These are phyloP conservation scores for Coemansia sp. DNA, from an alignment of 192 early-diverging fungal species.

Conservation along the genomic window DNA sequence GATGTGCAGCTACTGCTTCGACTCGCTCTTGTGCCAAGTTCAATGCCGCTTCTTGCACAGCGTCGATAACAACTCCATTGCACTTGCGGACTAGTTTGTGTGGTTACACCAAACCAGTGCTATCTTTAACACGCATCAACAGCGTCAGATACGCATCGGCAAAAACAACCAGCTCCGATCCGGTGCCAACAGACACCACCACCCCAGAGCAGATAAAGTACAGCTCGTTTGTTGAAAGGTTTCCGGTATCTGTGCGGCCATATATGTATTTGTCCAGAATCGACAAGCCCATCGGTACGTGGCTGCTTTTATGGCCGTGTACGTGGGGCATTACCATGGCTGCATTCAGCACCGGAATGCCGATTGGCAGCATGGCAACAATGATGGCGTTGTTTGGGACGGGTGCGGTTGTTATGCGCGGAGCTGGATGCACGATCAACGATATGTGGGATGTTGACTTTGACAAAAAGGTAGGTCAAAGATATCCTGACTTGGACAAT, in stretches of 20 bases:
- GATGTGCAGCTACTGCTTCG: neutral
- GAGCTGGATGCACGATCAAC: constrained; percentile 96
- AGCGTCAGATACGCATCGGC: neutral
- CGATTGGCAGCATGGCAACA: constrained; percentile 55
- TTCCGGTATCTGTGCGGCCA: constrained; percentile 62
- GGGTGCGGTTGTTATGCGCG: constrained; percentile 89
- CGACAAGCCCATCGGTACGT: constrained; percentile 91
- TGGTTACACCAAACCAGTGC: neutral
- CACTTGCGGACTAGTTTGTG: neutral
- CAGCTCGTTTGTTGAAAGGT: constrained; percentile 55
- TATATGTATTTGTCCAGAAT: constrained; percentile 76
- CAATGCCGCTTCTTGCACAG: neutral
- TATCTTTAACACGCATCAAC: neutral
- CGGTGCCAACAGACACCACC: neutral
- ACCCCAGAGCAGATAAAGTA: constrained; percentile 17
- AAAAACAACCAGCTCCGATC: neutral
- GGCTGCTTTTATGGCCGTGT: constrained; percentile 90
- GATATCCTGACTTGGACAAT: neutral
- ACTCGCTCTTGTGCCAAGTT: neutral
- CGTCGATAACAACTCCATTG: neutral
- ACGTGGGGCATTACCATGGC: constrained; percentile 77
- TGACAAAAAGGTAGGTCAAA: constrained; percentile 63
- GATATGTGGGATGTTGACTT: constrained; percentile 95
- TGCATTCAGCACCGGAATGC: constrained; percentile 58
- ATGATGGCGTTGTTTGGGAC: constrained; percentile 80